These are phyloP conservation scores for Backusella psychrophila DNA, from an alignment of 192 early-diverging fungal species.

Conservation along the genomic window DNA sequence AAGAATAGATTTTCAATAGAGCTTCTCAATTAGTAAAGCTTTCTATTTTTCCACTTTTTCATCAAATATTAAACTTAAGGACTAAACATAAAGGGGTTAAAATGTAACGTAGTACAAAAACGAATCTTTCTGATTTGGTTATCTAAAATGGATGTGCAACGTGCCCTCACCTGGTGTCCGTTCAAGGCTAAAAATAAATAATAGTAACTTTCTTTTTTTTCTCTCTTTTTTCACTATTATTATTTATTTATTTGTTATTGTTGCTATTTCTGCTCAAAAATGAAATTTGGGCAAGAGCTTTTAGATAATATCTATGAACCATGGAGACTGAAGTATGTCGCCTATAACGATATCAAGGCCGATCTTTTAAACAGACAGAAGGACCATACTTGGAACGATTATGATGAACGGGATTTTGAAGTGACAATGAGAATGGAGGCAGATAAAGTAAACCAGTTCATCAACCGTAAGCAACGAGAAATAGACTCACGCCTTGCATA, in stretches of 20 bases:
- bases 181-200: neutral
- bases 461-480: slow-evolving; percentile 70
- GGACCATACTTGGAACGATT: slow-evolving; percentile 67
- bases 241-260: neutral
- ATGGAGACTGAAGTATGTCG: slow-evolving; percentile 82
- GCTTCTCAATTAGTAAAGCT: neutral
- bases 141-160: neutral
- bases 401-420: slow-evolving; percentile 87
- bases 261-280: slow-evolving; percentile 25
- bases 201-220: neutral
- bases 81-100: neutral
- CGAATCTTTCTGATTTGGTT: neutral
- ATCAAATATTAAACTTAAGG: neutral
- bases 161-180: neutral
- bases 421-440: slow-evolving; percentile 80
- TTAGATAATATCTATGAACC: slow-evolving; percentile 62
- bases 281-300: slow-evolving; percentile 88
- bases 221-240: neutral
- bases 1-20: neutral
- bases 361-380: slow-evolving; percentile 47
- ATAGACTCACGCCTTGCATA: slow-evolving; percentile 70
- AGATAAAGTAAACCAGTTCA: slow-evolving; percentile 75
- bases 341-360: slow-evolving; percentile 68
- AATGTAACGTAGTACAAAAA: neutral
- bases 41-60: neutral